Percentiles rank a stretch among this genome's conserved stretches.
These are phyloP conservation scores for Boletus sp. DNA, from an alignment of 1,284 basidiomycete genomes.

Conservation along the genomic window DNA sequence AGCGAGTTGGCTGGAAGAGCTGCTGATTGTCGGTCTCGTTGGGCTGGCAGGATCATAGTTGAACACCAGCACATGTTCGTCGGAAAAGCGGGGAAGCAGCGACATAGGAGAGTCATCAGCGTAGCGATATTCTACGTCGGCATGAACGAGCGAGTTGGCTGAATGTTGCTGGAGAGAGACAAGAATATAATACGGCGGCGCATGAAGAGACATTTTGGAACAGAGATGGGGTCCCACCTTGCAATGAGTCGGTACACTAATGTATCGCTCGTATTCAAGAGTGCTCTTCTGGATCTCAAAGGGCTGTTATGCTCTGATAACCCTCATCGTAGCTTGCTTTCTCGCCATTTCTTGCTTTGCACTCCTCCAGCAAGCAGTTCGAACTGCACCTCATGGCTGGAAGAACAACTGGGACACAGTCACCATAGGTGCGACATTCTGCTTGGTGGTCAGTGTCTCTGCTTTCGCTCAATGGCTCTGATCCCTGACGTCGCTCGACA, in stretches of 20 bases:
- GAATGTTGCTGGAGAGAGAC: conserved; percentile 40
- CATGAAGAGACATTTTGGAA: conserved; percentile 13
- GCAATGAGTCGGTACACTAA: not conserved
- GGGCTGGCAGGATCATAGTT: conserved; percentile 49
- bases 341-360: conserved; percentile 58
- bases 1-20: conserved; percentile 57
- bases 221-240: not conserved
- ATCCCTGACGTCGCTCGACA: conserved; percentile 34
- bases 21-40: conserved; percentile 46
- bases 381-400: conserved; percentile 55
- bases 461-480: not conserved
- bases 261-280: conserved; percentile 22
- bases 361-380: conserved; percentile 65
- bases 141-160: conserved; percentile 52
- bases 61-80: conserved; percentile 68
- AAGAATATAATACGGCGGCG: conserved; percentile 59
- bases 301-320: conserved; percentile 46
- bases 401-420: conserved; percentile 60
- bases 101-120: conserved; percentile 65
- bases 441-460: conserved; percentile 50
- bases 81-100: conserved; percentile 52
- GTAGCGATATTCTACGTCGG: conserved; percentile 75
- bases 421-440: conserved; percentile 62
- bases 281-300: conserved; percentile 27
- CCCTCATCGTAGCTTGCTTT: conserved; percentile 52